Evolutionary conservation across 176 grass and related monocot species (phyloP), one percentile per base, ranked within the genome.

Genomic region (Oryza glaberrima): DNA sequence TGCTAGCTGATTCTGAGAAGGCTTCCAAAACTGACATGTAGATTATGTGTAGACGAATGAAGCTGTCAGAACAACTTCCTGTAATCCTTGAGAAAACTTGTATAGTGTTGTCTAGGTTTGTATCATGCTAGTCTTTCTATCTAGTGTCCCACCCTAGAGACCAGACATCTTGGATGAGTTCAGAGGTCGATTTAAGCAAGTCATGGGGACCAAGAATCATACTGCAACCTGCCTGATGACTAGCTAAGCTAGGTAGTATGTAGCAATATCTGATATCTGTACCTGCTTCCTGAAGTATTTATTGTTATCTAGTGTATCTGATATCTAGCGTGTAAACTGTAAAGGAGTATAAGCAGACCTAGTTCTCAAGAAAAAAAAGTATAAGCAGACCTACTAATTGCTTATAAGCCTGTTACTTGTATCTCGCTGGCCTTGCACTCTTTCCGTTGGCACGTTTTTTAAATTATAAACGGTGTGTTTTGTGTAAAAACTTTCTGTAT

Each of bases 81-180:
- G 78, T 60, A 65, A 58, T 72, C 78, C 72, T 72, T 60, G 43
- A 72, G 25, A 72, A 19, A 72, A 73, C 12, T 22, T 77, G 65
- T 85, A 44, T 90, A 86, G 73, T 81, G 73, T 45, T 70, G 34
- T 72, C 68, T 84, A 77, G 86, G 58, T 67, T 70, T 85, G 17
- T 56, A 65, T 72, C 12, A 66, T 77, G 16, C 17, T 13, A 43
- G 26, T 9, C 16, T 63, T 63, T 47, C 25, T 65, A 74, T 56
- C 9, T 45, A 56, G 16, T 56, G 17, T 36, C 65, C 36, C 67
- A 34, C 70, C 67, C 3, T 66, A 34, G 56, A 32, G 17, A 81
- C 17, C 70, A 77, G 35, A 82, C 65, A 77, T 38, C 28, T 78
- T 73, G 83, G 67, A 56, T 46, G 78, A 25, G 60, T 44, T 54